Evolutionary conservation across 2,329 filamentous ascomycete species (phyloP).

Genomic region (Metarhizium sp.): DNA sequence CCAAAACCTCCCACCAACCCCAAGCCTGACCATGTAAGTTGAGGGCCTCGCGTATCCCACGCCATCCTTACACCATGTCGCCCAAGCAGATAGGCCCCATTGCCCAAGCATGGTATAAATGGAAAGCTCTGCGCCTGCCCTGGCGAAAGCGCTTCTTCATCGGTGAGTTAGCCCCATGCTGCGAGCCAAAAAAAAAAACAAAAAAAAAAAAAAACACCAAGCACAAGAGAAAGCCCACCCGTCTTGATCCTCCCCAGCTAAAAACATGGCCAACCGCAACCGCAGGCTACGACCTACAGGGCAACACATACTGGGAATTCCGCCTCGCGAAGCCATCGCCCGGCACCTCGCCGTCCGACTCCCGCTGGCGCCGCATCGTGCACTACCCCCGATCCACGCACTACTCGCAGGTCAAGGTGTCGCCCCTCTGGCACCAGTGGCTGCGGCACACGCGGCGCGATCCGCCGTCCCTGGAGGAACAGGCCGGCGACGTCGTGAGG

Average conservation of each 20-base stretch:
- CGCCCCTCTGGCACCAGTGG: constrained; percentile 61
- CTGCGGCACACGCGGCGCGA: constrained; percentile 48
- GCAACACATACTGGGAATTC: constrained; percentile 64
- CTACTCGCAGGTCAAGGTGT: constrained; percentile 45
- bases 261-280: not conserved
- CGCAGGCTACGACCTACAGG: constrained; percentile 52
- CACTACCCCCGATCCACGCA: constrained; percentile 46
- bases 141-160: constrained; percentile 56
- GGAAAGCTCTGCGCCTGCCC: constrained; percentile 53
- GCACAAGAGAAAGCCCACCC: not conserved
- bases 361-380: constrained; percentile 53
- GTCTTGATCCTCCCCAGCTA: not conserved
- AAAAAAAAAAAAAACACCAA: no score
- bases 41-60: not conserved
- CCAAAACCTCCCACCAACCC: no score
- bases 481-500: constrained; percentile 41
- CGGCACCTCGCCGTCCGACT: constrained; percentile 11
- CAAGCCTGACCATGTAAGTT: no score
- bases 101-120: constrained; percentile 44
- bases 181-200: no score
- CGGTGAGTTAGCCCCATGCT: constrained; percentile 30
- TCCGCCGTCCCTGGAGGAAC: constrained; percentile 48
- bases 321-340: constrained; percentile 34
- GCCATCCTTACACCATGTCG: not conserved
- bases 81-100: constrained; percentile 25